Percentiles rank a stretch among this genome's conserved stretches.
Evolutionary conservation across 495 filamentous ascomycete genomes (phyloP).

Genomic region (Hypoxylon intermedium): DNA sequence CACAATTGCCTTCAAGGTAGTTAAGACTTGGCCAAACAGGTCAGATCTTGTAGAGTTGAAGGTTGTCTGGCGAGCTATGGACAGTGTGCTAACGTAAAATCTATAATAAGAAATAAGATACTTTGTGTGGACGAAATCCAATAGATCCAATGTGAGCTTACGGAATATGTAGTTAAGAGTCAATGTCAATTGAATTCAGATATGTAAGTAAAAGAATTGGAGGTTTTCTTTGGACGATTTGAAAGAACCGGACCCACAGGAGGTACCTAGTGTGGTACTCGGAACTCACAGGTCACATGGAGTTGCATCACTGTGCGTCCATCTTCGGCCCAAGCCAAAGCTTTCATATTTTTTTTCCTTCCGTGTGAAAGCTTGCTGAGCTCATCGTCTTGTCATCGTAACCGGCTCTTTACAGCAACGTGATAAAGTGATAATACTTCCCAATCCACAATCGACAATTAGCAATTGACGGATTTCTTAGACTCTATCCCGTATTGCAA

Average conservation of each 20-base stretch:
- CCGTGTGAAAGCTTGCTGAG: conserved; percentile 15
- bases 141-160: too few species aligned
- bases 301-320: neutral
- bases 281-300: neutral
- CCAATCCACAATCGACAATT: neutral
- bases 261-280: neutral
- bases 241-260: neutral
- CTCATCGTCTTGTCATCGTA: conserved; percentile 35
- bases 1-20: too few species aligned
- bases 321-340: neutral
- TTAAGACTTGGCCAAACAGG: too few species aligned
- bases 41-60: too few species aligned
- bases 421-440: neutral
- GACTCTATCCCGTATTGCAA: neutral
- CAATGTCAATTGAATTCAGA: too few species aligned
- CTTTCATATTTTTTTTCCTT: conserved; percentile 24
- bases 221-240: too few species aligned
- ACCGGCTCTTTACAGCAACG: conserved; percentile 6
- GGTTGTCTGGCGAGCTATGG: too few species aligned
- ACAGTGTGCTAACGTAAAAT: too few species aligned
- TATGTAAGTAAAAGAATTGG: too few species aligned
- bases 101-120: too few species aligned
- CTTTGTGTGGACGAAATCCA: too few species aligned
- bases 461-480: neutral
- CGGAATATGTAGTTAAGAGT: too few species aligned